These are phyloP conservation scores for Globisporangium cederbergense DNA, from an alignment of 352 stramenopile genomes.

Conservation along the genomic window DNA sequence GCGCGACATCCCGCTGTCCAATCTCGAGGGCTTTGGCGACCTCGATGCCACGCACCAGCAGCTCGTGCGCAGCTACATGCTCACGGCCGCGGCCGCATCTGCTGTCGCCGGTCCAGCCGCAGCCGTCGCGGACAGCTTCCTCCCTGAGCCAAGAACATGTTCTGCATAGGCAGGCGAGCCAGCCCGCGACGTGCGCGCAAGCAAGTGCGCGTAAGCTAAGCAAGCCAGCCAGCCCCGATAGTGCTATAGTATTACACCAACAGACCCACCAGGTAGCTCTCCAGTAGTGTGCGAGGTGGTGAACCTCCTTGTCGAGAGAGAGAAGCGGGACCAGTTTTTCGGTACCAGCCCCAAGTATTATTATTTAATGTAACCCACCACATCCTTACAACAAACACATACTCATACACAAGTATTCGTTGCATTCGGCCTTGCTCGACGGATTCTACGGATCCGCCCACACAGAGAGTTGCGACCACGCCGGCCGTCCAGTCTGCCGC, in stretches of 20 bases:
- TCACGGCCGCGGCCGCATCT: conserved; percentile 9
- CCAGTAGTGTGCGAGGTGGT: too few relatives aligned
- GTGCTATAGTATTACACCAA: conserved; percentile 6
- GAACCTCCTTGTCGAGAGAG: background rate
- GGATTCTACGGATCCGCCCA: background rate
- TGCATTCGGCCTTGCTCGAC: background rate
- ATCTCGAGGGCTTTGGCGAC: conserved; percentile 69
- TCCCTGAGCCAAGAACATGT: conserved; percentile 26
- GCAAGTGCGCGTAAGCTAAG: background rate
- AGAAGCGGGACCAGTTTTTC: background rate
- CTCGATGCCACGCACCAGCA: conserved; percentile 53
- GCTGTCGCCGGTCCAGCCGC: background rate
- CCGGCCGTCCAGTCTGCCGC: too few relatives aligned
- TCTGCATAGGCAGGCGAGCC: conserved; percentile 26
- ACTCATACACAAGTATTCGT: background rate
- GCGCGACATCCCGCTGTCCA: conserved; percentile 48
- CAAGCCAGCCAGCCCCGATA: background rate
- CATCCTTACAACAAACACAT: background rate
- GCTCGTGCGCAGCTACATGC: conserved; percentile 46
- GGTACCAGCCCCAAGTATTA: conserved; percentile 4
- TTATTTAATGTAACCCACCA: conserved; percentile 7
- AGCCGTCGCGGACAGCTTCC: conserved; percentile 14
- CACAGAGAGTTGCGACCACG: too few relatives aligned
- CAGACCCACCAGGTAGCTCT: background rate
- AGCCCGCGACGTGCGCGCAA: background rate